Evolutionary conservation across 2,329 filamentous ascomycete genomes (phyloP).

Genomic region (Chaetothyriales sp.): DNA sequence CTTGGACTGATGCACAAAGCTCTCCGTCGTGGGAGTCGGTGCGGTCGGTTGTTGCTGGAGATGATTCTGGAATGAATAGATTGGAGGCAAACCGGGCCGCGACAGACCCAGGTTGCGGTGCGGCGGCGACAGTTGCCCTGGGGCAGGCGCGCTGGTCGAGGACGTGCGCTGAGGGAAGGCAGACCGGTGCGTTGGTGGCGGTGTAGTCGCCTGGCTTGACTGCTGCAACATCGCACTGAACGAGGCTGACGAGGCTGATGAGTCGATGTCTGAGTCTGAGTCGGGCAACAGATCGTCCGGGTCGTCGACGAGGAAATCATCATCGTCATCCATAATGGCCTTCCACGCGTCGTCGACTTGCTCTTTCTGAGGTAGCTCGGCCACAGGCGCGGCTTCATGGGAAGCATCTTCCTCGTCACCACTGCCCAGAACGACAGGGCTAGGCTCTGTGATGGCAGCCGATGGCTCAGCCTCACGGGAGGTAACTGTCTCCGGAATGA

Average conservation of each 20-base stretch:
- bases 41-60: conserved; percentile 19
- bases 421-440: neutral
- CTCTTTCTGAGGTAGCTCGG: neutral
- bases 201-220: conserved; percentile 5
- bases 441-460: too few relatives aligned
- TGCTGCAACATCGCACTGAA: conserved; percentile 16
- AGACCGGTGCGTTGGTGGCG: conserved; percentile 13
- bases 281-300: conserved; percentile 81
- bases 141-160: conserved; percentile 33
- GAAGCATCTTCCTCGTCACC: neutral
- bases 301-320: conserved; percentile 50
- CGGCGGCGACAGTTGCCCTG: conserved; percentile 35
- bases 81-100: conserved; percentile 6
- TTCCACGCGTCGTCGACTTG: conserved; percentile 32
- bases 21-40: conserved; percentile 38
- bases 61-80: conserved; percentile 17
- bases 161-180: conserved; percentile 11
- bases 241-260: conserved; percentile 7
- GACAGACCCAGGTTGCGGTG: conserved; percentile 19
- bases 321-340: conserved; percentile 65
- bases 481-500: too few relatives aligned
- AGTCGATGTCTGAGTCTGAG: conserved; percentile 24
- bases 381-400: neutral
- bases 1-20: conserved; percentile 80
- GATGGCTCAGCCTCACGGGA: neutral